A percentile compares a stretch with the other conserved stretches of the same genome.
Evolutionary conservation across 495 filamentous ascomycete species (phyloP).

Genomic region (Xylaria castorea): DNA sequence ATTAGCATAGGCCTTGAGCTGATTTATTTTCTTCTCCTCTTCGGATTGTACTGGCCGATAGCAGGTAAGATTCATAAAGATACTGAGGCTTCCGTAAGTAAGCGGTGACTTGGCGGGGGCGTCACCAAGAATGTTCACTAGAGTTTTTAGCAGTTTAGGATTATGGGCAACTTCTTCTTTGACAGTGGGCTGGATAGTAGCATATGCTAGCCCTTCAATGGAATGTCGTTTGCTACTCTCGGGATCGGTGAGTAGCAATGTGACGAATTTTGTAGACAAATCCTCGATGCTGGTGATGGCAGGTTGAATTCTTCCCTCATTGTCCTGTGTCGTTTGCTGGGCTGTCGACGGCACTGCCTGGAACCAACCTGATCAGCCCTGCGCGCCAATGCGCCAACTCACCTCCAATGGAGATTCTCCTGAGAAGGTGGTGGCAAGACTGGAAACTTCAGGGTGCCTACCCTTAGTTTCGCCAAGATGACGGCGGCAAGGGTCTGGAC

Average conservation of each 20-base stretch:
- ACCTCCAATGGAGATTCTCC: conserved; percentile 37
- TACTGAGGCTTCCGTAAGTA: conserved; percentile 83
- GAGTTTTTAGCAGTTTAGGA: conserved; percentile 64
- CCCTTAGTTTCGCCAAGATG: conserved; percentile 77
- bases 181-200: conserved; percentile 79
- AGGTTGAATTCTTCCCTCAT: conserved; percentile 50
- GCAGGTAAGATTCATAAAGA: conserved; percentile 79
- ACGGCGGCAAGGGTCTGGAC: conserved; percentile 77
- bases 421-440: conserved; percentile 13
- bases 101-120: conserved; percentile 68
- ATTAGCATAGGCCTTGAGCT: conserved; percentile 93
- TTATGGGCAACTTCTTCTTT: conserved; percentile 81
- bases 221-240: conserved; percentile 66
- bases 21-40: conserved; percentile 86
- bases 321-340: conserved; percentile 49
- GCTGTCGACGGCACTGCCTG: conserved; percentile 56
- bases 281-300: conserved; percentile 68
- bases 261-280: conserved; percentile 78
- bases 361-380: conserved; percentile 55
- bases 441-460: conserved; percentile 49
- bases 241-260: conserved; percentile 69
- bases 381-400: conserved; percentile 25
- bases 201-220: conserved; percentile 92
- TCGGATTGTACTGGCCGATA: conserved; percentile 83
- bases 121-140: conserved; percentile 69